A percentile compares a stretch with the other conserved stretches of the same genome.
phyloP scores from a whole-genome alignment of 768 basidiomycete genomes.

The Pleurotus giganteus region DNA sequence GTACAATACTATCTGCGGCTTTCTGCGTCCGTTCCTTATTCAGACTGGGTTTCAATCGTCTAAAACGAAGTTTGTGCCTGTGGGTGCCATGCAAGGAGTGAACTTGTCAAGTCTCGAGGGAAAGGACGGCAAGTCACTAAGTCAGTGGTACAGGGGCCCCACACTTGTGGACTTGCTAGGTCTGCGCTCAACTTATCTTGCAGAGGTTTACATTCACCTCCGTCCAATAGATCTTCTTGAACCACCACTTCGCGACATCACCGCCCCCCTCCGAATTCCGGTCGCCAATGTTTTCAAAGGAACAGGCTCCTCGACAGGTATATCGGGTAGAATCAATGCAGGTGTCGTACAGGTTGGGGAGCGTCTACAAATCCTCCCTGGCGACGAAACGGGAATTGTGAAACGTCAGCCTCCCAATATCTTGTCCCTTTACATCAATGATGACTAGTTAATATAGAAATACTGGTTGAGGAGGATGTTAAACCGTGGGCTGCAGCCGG shows the following conservation, averaged over 20 bases:
- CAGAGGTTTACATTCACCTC: background rate
- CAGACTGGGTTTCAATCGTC: slow-evolving; percentile 84
- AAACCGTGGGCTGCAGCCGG: slow-evolving; percentile 91
- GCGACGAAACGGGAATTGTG: slow-evolving; percentile 85
- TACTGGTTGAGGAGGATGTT: slow-evolving; percentile 76
- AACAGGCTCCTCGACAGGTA: slow-evolving; percentile 71
- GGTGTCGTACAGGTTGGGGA: slow-evolving; percentile 95
- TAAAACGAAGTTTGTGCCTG: slow-evolving; percentile 84
- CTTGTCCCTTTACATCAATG: background rate
- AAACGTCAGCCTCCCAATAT: slow-evolving; percentile 42
- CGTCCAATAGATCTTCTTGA: slow-evolving; percentile 64
- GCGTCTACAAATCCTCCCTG: slow-evolving; percentile 80
- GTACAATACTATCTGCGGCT: slow-evolving; percentile 79
- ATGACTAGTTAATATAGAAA: slow-evolving; percentile 47
- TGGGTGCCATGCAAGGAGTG: slow-evolving; percentile 86
- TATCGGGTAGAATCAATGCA: slow-evolving; percentile 81
- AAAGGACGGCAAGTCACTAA: slow-evolving; percentile 44
- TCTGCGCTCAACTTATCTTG: slow-evolving; percentile 28
- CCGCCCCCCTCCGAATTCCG: slow-evolving; percentile 78
- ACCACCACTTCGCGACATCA: slow-evolving; percentile 76
- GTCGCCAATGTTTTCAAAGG: slow-evolving; percentile 96
- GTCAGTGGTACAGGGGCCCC: slow-evolving; percentile 81
- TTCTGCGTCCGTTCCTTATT: slow-evolving; percentile 75
- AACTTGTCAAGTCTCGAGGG: slow-evolving; percentile 63
- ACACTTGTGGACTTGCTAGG: slow-evolving; percentile 84